Conservation (phyloP, 2,329 filamentous ascomycete species). For the Neofusicoccum cordaticola region DNA sequence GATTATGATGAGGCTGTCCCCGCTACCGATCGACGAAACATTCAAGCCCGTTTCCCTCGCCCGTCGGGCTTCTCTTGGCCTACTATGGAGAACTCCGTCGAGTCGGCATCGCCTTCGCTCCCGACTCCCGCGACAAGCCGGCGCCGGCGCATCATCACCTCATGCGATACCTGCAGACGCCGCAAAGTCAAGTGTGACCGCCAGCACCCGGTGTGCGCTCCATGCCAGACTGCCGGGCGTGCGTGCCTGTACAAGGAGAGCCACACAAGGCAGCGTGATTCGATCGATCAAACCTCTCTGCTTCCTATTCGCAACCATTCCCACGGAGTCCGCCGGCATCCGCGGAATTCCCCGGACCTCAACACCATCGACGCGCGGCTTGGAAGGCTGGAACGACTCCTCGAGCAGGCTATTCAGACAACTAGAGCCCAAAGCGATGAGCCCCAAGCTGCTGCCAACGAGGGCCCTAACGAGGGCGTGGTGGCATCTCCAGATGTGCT, state of each 20-base stretch:
- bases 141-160: slow-evolving; percentile 26
- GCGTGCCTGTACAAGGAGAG: slow-evolving; percentile 29
- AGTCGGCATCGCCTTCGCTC: neutral
- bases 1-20: neutral
- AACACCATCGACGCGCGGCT: slow-evolving; percentile 26
- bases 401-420: slow-evolving; percentile 23
- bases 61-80: too few relatives aligned
- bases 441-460: too few relatives aligned
- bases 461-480: too few relatives aligned
- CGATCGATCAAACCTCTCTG: neutral
- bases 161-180: slow-evolving; percentile 36
- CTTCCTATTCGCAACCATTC: neutral
- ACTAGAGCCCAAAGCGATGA: neutral
- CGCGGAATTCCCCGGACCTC: slow-evolving; percentile 23
- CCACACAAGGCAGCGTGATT: neutral
- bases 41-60: neutral
- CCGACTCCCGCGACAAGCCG: neutral
- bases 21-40: neutral
- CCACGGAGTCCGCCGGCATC: neutral
- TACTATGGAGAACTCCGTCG: neutral
- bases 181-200: slow-evolving; percentile 39
- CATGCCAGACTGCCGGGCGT: slow-evolving; percentile 35
- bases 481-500: neutral
- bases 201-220: slow-evolving; percentile 35
- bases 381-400: slow-evolving; percentile 33